Conservation (phyloP, 345 rosid genomes). For the Arabis hirsuta region DNA sequence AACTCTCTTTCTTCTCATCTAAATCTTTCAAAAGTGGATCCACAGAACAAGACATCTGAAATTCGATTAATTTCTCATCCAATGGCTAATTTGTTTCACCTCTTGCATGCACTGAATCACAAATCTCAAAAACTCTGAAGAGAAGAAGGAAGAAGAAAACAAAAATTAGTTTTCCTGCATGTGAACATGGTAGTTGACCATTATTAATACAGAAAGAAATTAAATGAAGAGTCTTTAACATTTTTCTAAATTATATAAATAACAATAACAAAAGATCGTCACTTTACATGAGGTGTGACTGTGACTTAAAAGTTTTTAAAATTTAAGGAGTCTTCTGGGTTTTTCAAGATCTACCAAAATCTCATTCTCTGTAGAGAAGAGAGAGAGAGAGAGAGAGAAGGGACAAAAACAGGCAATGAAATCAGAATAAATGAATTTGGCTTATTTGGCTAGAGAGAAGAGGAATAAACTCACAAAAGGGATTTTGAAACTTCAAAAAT, state of each 20-base stretch:
- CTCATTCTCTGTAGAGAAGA: no score
- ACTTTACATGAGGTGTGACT: constrained; percentile 22
- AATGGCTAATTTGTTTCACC: constrained; percentile 6
- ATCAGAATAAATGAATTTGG: constrained; percentile 19
- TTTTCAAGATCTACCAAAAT: constrained; percentile 13
- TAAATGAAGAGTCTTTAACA: constrained; percentile 34
- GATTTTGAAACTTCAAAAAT: constrained; percentile 27
- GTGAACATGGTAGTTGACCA: constrained; percentile 49
- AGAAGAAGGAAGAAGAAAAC: not conserved
- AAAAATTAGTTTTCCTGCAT: constrained; percentile 46
- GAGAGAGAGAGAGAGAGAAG: constrained; percentile 4
- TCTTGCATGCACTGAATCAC: constrained; percentile 18
- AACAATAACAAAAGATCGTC: constrained; percentile 28
- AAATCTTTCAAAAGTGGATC: constrained; percentile 89
- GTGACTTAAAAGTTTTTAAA: constrained; percentile 7
- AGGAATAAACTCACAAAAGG: not conserved
- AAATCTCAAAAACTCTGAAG: constrained; percentile 23
- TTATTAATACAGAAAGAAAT: constrained; percentile 34
- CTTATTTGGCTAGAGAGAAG: constrained; percentile 1
- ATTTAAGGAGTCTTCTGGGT: not conserved
- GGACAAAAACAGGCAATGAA: not conserved
- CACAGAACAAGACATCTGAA: constrained; percentile 49
- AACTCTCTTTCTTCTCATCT: constrained; percentile 86
- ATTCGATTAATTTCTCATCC: not conserved
- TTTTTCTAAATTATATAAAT: not conserved